Conservation (phyloP, 1,139 yeast species). For the Yarrowia galli region DNA sequence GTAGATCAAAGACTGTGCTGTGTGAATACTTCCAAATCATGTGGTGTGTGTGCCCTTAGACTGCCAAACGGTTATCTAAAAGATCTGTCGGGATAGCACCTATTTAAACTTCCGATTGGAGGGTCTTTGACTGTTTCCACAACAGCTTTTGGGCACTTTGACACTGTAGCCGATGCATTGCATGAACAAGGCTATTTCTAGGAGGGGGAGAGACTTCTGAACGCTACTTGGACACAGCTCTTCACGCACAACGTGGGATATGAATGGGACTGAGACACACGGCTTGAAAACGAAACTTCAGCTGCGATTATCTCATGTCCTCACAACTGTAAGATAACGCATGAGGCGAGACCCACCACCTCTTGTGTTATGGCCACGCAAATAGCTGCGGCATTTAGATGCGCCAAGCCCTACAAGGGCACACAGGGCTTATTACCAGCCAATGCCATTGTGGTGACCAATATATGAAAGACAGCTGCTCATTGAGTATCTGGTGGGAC, state of each 20-base stretch:
- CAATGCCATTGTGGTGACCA: constrained; percentile 17
- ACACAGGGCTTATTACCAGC: constrained; percentile 1
- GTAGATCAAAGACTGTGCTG: too few species aligned
- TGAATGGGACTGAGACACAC: background rate
- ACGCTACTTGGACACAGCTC: too few species aligned
- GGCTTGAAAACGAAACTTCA: background rate
- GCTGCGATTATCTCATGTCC: background rate
- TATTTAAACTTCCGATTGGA: background rate
- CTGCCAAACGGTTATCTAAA: constrained; percentile 17
- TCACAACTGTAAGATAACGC: constrained; percentile 2
- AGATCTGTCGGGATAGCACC: background rate
- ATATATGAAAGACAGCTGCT: background rate
- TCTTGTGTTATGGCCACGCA: constrained; percentile 10
- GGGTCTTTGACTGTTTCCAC: too few species aligned
- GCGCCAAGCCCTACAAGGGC: constrained; percentile 33
- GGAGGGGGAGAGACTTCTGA: too few species aligned
- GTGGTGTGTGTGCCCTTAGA: too few species aligned
- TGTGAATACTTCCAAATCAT: too few species aligned
- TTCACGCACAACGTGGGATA: constrained; percentile 3
- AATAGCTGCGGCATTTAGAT: constrained; percentile 30
- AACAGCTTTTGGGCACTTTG: background rate
- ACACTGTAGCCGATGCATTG: constrained; percentile 19
- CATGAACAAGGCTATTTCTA: constrained; percentile 26
- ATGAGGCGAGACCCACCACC: constrained; percentile 4
- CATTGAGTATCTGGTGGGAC: background rate